Evolutionary conservation across 169 alveolate genomes (phyloP).

Genomic region (Besnoitia besnoiti): DNA sequence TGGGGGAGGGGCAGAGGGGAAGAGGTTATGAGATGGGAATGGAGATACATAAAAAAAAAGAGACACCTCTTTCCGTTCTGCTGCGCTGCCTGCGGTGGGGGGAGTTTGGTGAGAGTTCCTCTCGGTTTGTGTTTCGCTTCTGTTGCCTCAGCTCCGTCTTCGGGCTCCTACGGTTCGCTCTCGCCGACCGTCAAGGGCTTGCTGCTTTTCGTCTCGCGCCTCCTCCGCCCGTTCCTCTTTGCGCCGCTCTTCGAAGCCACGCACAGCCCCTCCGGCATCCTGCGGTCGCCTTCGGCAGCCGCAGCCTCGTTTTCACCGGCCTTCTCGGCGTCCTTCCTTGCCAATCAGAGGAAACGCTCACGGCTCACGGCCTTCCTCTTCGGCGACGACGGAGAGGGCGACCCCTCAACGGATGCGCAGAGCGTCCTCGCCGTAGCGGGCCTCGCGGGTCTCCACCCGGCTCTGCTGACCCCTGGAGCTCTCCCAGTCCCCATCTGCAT

Average conservation of each 20-base stretch:
- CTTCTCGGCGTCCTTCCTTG: background rate
- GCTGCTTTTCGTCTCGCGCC: constrained; percentile 12
- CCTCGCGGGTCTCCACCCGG: background rate
- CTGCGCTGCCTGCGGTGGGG: too few relatives aligned
- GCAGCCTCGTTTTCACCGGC: background rate
- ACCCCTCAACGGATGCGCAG: background rate
- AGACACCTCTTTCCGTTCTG: background rate
- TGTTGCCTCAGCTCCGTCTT: background rate
- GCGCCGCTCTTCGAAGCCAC: constrained; percentile 11
- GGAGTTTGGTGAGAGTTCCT: too few relatives aligned
- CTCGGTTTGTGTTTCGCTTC: background rate
- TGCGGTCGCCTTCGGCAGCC: background rate
- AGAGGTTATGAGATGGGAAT: background rate
- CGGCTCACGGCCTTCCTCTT: background rate
- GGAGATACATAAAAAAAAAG: background rate
- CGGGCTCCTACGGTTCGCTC: background rate
- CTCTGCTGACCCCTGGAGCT: background rate
- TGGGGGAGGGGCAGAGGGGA: background rate
- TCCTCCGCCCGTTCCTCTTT: background rate
- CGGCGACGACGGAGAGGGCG: background rate
- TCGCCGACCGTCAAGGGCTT: background rate
- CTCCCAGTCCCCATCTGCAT: constrained; percentile 16
- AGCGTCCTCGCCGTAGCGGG: background rate
- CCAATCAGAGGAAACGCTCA: background rate
- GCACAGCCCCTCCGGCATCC: background rate